Percentiles rank a stretch among this genome's conserved stretches.
phyloP scores from a whole-genome alignment of 2,329 filamentous ascomycete species.

The Colletotrichum horii region DNA sequence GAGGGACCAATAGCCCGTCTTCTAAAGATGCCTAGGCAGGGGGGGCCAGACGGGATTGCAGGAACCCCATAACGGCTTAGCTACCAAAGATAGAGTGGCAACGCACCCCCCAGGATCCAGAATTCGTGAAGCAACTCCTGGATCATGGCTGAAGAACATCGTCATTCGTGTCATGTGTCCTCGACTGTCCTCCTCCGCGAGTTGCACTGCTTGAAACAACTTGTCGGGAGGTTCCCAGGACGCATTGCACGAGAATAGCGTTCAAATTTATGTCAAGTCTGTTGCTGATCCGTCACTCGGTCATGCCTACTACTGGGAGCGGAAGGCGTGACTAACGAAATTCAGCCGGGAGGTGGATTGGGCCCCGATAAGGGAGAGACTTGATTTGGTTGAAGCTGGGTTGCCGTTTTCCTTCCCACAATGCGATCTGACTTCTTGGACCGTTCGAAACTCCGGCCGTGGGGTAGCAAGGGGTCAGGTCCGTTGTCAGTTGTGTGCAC shows the following conservation, averaged over 20 bases:
- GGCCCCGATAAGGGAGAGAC: not conserved
- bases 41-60: not conserved
- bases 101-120: not conserved
- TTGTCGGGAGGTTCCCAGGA: not conserved
- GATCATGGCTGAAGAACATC: constrained; percentile 11
- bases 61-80: not conserved
- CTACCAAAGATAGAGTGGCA: constrained; percentile 18
- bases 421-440: not conserved
- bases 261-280: not conserved
- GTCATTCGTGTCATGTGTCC: constrained; percentile 3
- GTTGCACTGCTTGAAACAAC: not conserved
- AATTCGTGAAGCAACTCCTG: constrained; percentile 4
- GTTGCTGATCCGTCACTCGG: not conserved
- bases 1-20: not conserved
- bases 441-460: not conserved
- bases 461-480: not conserved
- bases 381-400: not conserved
- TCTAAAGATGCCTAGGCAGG: not conserved
- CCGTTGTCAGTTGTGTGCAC: not conserved
- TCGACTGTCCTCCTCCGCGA: not conserved
- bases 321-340: not conserved
- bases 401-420: not conserved
- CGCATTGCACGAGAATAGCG: not conserved
- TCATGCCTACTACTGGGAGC: not conserved
- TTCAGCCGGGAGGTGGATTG: not conserved